These are phyloP conservation scores for Kalmusia sp. DNA, from an alignment of 2,329 filamentous ascomycete species.

Conservation along the genomic window DNA sequence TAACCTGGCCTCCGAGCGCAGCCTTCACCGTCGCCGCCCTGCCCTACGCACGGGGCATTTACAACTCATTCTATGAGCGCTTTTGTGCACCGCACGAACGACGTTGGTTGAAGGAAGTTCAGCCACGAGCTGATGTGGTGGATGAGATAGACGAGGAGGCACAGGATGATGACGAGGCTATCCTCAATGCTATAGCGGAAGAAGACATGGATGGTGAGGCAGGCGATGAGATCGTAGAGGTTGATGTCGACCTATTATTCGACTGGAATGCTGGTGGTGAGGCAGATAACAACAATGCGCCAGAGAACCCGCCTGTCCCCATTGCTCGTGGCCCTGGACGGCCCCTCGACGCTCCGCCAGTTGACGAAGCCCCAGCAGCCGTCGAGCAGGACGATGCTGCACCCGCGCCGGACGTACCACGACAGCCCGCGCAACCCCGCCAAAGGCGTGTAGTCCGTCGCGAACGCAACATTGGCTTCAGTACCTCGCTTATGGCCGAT, in stretches of 20 bases:
- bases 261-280: constrained; percentile 50
- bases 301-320: constrained; percentile 40
- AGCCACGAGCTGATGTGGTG: constrained; percentile 58
- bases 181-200: constrained; percentile 21
- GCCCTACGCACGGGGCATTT: constrained; percentile 69
- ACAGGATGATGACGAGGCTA: constrained; percentile 15
- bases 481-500: constrained; percentile 63
- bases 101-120: constrained; percentile 68
- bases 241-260: constrained; percentile 49
- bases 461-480: constrained; percentile 59
- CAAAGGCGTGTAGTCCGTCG: constrained; percentile 42
- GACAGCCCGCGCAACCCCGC: constrained; percentile 26
- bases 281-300: constrained; percentile 46
- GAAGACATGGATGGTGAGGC: constrained; percentile 36
- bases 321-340: constrained; percentile 32
- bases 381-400: constrained; percentile 25
- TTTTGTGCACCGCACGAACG: constrained; percentile 65
- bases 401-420: constrained; percentile 37
- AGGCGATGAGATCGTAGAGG: constrained; percentile 55
- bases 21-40: constrained; percentile 70
- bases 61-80: constrained; percentile 68
- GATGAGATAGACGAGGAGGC: constrained; percentile 22
- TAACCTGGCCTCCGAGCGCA: constrained; percentile 72
- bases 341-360: constrained; percentile 43
- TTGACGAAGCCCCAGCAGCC: constrained; percentile 27